phyloP scores from a whole-genome alignment of 306 rosid species.

The Alnus glutinosa region DNA sequence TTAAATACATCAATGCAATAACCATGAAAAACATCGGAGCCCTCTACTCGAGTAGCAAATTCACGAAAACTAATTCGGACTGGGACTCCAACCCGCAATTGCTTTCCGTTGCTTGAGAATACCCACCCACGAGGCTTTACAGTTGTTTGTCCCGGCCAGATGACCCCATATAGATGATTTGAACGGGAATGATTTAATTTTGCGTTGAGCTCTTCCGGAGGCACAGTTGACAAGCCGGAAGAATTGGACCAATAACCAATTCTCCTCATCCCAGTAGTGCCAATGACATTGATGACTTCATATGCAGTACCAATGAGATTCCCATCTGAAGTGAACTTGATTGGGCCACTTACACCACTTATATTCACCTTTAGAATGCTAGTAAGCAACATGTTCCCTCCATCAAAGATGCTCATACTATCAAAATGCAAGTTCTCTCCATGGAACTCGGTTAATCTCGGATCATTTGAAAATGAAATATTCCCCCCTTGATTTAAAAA shows the following conservation, averaged over 20 bases:
- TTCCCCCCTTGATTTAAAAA: conserved; percentile 66
- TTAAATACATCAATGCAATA: conserved; percentile 58
- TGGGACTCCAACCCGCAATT: conserved; percentile 76
- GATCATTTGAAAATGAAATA: conserved; percentile 63
- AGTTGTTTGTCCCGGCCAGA: conserved; percentile 81
- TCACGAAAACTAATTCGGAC: conserved; percentile 55
- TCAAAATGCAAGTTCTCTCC: conserved; percentile 58
- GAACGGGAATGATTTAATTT: conserved; percentile 41
- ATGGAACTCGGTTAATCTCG: conserved; percentile 34
- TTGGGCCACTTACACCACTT: conserved; percentile 67
- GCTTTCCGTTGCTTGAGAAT: conserved; percentile 78
- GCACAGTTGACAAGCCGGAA: conserved; percentile 64
- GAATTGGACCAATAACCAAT: conserved; percentile 93
- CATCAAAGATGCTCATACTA: conserved; percentile 64
- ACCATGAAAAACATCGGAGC: conserved; percentile 69
- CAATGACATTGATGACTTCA: conserved; percentile 79
- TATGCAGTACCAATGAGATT: conserved; percentile 67
- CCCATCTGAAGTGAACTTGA: conserved; percentile 56
- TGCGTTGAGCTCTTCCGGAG: conserved; percentile 49
- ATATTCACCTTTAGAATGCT: conserved; percentile 56
- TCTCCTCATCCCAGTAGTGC: conserved; percentile 52
- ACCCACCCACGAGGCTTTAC: conserved; percentile 95
- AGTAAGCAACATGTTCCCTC: conserved; percentile 47
- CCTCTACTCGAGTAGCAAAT: conserved; percentile 45
- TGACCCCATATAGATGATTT: conserved; percentile 42